These are phyloP conservation scores for Lojkania enalia DNA, from an alignment of 2,329 filamentous ascomycete genomes.

Conservation along the genomic window DNA sequence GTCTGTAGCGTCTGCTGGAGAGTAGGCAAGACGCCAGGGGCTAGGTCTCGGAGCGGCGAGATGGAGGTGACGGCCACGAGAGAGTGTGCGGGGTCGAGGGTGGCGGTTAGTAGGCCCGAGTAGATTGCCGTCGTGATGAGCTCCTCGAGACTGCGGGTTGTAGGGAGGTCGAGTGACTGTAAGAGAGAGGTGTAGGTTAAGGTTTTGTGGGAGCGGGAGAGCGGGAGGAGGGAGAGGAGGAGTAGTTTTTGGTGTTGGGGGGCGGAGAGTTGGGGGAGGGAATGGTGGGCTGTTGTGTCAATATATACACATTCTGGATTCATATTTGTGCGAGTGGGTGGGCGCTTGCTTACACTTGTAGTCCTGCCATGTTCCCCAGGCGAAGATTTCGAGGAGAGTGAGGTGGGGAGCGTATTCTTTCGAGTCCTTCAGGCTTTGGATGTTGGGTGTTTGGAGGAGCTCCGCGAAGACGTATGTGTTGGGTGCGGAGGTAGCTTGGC, in stretches of 20 bases:
- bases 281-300: conserved; percentile 41
- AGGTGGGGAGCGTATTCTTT: conserved; percentile 67
- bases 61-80: conserved; percentile 78
- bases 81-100: conserved; percentile 77
- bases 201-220: conserved; percentile 66
- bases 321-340: neutral
- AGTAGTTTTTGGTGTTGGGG: conserved; percentile 83
- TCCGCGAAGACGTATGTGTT: conserved; percentile 94
- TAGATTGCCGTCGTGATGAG: conserved; percentile 89
- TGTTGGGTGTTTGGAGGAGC: conserved; percentile 78
- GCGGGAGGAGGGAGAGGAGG: conserved; percentile 83
- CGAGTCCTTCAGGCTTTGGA: conserved; percentile 70
- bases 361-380: conserved; percentile 83
- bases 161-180: conserved; percentile 66
- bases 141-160: conserved; percentile 74
- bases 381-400: conserved; percentile 81
- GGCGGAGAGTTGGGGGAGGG: conserved; percentile 71
- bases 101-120: conserved; percentile 77
- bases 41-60: conserved; percentile 82
- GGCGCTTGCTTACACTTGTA: conserved; percentile 63
- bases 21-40: conserved; percentile 68
- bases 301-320: conserved; percentile 1
- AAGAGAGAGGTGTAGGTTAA: conserved; percentile 76
- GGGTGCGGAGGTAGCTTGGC: conserved; percentile 83
- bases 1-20: conserved; percentile 70